Percentiles rank a stretch among this genome's conserved stretches.
Conservation (phyloP, 805 yeast genomes). For the Wickerhamiella azymoides region DNA sequence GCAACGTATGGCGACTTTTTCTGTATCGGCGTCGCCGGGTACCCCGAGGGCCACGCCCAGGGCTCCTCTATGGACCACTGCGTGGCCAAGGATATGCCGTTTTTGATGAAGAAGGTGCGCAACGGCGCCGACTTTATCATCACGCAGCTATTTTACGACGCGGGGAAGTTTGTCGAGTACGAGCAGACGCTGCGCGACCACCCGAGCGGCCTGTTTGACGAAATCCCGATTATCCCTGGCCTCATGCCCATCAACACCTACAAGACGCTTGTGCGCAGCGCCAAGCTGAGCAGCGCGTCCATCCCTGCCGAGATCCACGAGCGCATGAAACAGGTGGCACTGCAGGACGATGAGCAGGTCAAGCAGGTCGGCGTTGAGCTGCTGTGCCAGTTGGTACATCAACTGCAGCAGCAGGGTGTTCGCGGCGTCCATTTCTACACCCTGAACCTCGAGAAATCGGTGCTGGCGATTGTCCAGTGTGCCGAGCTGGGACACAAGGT, state of each 20-base stretch:
- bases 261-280: constrained; percentile 81
- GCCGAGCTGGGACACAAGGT: constrained; percentile 30
- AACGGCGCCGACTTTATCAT: constrained; percentile 94
- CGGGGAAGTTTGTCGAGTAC: constrained; percentile 67
- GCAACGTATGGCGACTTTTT: constrained; percentile 72
- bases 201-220: constrained; percentile 51
- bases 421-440: constrained; percentile 88
- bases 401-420: constrained; percentile 46
- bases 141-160: constrained; percentile 85
- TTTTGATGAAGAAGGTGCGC: constrained; percentile 63
- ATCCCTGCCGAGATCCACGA: constrained; percentile 64
- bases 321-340: constrained; percentile 45
- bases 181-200: constrained; percentile 44
- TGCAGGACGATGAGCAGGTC: constrained; percentile 83
- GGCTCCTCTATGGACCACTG: constrained; percentile 62
- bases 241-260: constrained; percentile 96
- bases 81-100: constrained; percentile 59
- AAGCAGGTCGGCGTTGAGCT: constrained; percentile 74
- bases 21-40: constrained; percentile 92
- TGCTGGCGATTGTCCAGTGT: constrained; percentile 65
- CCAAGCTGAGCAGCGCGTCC: constrained; percentile 77
- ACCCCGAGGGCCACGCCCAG: constrained; percentile 95
- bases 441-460: constrained; percentile 79
- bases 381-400: constrained; percentile 64
- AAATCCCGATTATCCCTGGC: constrained; percentile 86